A percentile compares a stretch with the other conserved stretches of the same genome.
Conservation (phyloP, 306 rosid species). For the Gastrolobium villosum region DNA sequence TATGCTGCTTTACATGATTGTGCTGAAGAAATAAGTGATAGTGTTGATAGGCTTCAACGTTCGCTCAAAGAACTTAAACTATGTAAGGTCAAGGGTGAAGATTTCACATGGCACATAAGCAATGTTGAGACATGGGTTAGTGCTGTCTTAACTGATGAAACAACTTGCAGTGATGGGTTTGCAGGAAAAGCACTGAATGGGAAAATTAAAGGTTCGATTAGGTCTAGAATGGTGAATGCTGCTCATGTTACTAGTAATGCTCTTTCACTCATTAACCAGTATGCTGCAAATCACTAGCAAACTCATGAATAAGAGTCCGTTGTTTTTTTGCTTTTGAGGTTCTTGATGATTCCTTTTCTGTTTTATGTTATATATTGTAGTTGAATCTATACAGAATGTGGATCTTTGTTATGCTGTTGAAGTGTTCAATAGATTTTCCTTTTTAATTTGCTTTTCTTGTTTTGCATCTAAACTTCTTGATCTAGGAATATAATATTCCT, state of each 20-base stretch:
- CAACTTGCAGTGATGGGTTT: constrained; percentile 58
- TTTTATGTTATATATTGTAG: constrained; percentile 24
- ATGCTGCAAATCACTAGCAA: constrained; percentile 47
- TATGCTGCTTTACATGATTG: constrained; percentile 53
- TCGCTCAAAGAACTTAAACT: constrained; percentile 56
- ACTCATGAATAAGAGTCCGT: not conserved
- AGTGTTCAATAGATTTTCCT: constrained; percentile 19
- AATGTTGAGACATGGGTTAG: constrained; percentile 66
- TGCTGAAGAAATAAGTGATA: constrained; percentile 51
- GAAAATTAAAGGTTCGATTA: constrained; percentile 42
- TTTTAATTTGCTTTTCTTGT: not conserved
- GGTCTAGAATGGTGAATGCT: constrained; percentile 50
- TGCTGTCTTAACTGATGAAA: constrained; percentile 53
- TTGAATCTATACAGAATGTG: not conserved
- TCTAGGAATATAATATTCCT: not conserved
- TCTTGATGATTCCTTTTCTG: not conserved
- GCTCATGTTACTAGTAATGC: constrained; percentile 66
- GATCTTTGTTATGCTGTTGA: constrained; percentile 29
- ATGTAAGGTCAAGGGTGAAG: constrained; percentile 42
- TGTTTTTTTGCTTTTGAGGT: not conserved
- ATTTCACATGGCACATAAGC: constrained; percentile 62
- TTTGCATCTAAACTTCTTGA: not conserved
- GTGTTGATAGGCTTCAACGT: constrained; percentile 48
- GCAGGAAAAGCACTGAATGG: constrained; percentile 51
- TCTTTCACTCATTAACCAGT: constrained; percentile 54